Base-by-base conservation (phyloP, 2,329 filamentous ascomycete species). In the Cladosporium phlei region DNA sequence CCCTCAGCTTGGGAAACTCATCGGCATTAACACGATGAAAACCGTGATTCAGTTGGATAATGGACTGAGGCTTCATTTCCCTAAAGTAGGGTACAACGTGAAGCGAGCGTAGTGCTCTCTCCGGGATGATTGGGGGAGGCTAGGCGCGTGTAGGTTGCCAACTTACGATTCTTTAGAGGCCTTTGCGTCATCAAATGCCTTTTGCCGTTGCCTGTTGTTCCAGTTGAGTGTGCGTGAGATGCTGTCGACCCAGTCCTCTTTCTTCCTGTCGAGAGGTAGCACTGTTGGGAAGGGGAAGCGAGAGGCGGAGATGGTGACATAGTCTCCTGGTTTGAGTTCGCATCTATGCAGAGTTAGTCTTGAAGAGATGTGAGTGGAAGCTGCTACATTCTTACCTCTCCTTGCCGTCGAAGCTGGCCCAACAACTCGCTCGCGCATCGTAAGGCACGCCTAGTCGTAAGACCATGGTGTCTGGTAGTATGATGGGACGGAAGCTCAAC, bases 351-450 rank as follows among this genome's bases (percentile, higher is more conserved):
- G 6, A 11, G 24, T 45, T 9, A 45, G 42, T 16, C 2, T 7
- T 38, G 5, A 14, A 35, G 9, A 27, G 11, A 19, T 14, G 17
- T 38, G 22, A 24, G 14, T 24, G 22, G 7, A 5, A 20, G 20
- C n/a, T n/a, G 9, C 17, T 24, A 6, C 2, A 11, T 16, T 21
- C 16, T 69, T 37, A 45, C 42, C 89, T 81, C 72, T 96, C 88
- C 51, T 89, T 79, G 2, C 93, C 93, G 66, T 98, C 93, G 64
- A 98, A 98, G 66, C 88, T 95, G n/a, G 90, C 93, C 91, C 93
- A 98, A 30, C 86, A 90, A 56, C 82, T 85, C 4, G 88, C 89
- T 39, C 93, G 77, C 7, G 90, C 88, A 66, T 94, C 85, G 65
- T 95, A 97, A 0, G 93, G 93, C n/a, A 97, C 90, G 9, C 91